A percentile compares a stretch with the other conserved stretches of the same genome.
Evolutionary conservation across 306 rosid genomes (phyloP).

Genomic region (Begonia masoniana): DNA sequence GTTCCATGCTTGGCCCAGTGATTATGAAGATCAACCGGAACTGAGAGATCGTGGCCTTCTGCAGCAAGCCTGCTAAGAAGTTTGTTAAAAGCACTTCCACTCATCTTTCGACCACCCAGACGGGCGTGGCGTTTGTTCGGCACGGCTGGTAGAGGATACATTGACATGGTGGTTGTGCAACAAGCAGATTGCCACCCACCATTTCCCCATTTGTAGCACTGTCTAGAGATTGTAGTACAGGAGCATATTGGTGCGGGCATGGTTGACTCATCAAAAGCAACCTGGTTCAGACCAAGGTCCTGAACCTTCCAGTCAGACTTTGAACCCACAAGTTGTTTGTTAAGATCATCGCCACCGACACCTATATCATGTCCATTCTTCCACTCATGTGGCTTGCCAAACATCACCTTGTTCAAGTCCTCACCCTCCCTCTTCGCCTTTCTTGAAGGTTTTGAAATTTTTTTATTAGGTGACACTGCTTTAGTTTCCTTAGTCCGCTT

Average conservation of each 20-base stretch:
- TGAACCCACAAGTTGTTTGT: slow-evolving; percentile 42
- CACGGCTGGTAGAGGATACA: slow-evolving; percentile 86
- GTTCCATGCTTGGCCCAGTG: slow-evolving; percentile 99
- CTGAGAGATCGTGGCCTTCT: slow-evolving; percentile 89
- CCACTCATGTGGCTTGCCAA: slow-evolving; percentile 66
- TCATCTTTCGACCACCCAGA: slow-evolving; percentile 94
- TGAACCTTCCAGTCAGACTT: slow-evolving; percentile 93
- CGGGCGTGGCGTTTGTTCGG: slow-evolving; percentile 95
- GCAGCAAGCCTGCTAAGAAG: slow-evolving; percentile 83
- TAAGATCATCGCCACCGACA: slow-evolving; percentile 57
- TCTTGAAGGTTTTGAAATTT: slow-evolving; percentile 46
- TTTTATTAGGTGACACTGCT: slow-evolving; percentile 52
- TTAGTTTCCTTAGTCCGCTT: slow-evolving; percentile 67
- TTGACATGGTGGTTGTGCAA: slow-evolving; percentile 79
- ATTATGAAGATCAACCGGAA: slow-evolving; percentile 83
- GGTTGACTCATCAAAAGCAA: slow-evolving; percentile 78
- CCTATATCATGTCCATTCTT: slow-evolving; percentile 50
- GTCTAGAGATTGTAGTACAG: slow-evolving; percentile 71
- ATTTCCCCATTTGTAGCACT: slow-evolving; percentile 98
- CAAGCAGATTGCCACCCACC: slow-evolving; percentile 99
- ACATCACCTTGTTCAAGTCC: slow-evolving; percentile 60
- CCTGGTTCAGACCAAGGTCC: slow-evolving; percentile 87
- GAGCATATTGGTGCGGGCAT: slow-evolving; percentile 95
- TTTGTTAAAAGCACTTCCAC: slow-evolving; percentile 94
- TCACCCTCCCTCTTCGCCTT: slow-evolving; percentile 68